Conservation (phyloP, 1,139 yeast species). For the Diutina catenulata region DNA sequence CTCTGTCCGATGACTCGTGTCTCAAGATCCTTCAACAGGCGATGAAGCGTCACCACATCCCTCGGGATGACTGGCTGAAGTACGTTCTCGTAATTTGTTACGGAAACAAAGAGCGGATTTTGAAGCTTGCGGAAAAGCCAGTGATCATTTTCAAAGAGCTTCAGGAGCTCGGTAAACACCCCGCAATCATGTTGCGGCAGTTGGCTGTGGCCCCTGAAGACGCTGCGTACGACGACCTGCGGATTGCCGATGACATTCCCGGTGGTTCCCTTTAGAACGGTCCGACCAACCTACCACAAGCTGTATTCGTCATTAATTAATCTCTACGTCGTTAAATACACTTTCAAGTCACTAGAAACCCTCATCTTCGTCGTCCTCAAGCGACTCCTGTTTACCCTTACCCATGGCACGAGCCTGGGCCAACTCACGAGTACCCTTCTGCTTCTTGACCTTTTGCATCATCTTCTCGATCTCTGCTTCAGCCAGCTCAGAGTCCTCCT, state of each 20-base stretch:
- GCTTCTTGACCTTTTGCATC: conserved; percentile 77
- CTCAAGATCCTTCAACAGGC: conserved; percentile 83
- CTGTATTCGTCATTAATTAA: too few relatives aligned
- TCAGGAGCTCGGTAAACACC: conserved; percentile 78
- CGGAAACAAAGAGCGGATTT: conserved; percentile 79
- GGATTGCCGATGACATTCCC: conserved; percentile 40
- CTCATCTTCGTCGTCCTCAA: conserved; percentile 1
- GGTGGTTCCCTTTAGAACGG: too few relatives aligned
- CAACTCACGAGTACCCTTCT: conserved; percentile 64
- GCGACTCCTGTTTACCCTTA: background rate
- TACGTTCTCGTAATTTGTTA: conserved; percentile 85
- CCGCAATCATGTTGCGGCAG: conserved; percentile 87
- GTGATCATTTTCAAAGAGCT: conserved; percentile 79
- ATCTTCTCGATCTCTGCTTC: conserved; percentile 84
- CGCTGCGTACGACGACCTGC: conserved; percentile 26
- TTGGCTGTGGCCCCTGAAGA: conserved; percentile 35
- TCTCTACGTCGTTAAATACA: too few relatives aligned
- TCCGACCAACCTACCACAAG: too few relatives aligned
- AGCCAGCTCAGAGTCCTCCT: conserved; percentile 67
- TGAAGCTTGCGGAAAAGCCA: conserved; percentile 81
- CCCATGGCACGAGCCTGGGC: conserved; percentile 64
- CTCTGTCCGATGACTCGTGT: conserved; percentile 88
- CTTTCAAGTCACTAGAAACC: background rate
- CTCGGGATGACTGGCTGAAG: conserved; percentile 75
- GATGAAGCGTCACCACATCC: conserved; percentile 73